Base-by-base conservation (phyloP, 805 yeast species). In the Nakazawaea pomicola region DNA sequence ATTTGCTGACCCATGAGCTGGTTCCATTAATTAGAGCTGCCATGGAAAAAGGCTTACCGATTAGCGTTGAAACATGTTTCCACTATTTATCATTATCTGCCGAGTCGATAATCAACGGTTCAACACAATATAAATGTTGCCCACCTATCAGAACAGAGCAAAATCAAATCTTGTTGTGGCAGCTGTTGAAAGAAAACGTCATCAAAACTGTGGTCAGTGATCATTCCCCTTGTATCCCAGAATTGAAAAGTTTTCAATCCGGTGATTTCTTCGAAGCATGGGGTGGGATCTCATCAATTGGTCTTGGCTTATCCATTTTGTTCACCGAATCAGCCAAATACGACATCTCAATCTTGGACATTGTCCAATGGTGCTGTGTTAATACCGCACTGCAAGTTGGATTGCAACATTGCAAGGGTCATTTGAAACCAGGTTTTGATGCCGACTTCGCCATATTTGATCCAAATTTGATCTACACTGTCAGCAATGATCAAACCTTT, bases 231-330 rank as follows among this genome's bases (percentile, higher is more conserved):
- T 90, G 98, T 62, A 87, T 96, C 0, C 95, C 97, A 0, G 87
- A 87, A 46, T 68, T 90, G 54, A 90, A 90, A 61, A 84, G 86
- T 17, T 67, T 88, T 39, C 82, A 78, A 9, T 70, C 76, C 45
- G 96, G 96, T 30, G 95, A 90, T 57, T 90, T 90, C 58, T 78
- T 90, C 51, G 74, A 80, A 27, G 95, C 97, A 2, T 90, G 98
- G 98, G 98, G 97, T 27, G 98, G 98, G 8, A 88, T 90, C 30
- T 73, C 95, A 2, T 85, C 95, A 1, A 95, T 90, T 24, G 98
- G 98, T 0, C 75, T 91, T 30, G 97, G 97, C 0, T 68, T 90
- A 35, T 85, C 95, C 0, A 72, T 89, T 29, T 61, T 90, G 38
- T 83, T 77, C 71, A 86, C 96, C 1, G 88, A 83, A 52, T 89